Percentiles rank a stretch among this genome's conserved stretches.
Conservation (phyloP, 306 rosid genomes). For the Begonia masoniana region DNA sequence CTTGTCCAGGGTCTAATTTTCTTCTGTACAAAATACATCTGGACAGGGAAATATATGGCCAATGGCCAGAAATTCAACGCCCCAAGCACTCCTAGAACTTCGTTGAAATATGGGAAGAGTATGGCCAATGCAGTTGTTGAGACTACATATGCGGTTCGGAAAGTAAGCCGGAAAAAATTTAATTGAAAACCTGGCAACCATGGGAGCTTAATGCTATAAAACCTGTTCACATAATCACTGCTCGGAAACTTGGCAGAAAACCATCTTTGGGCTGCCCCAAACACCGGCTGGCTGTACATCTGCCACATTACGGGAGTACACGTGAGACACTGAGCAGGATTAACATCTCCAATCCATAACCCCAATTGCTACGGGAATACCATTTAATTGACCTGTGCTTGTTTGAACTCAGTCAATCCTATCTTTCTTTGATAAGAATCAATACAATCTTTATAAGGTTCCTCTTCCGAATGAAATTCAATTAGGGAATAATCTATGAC, state of each 20-base stretch:
- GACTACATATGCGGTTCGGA: constrained; percentile 55
- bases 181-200: constrained; percentile 28
- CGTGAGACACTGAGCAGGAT: not conserved
- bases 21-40: constrained; percentile 72
- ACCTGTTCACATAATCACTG: constrained; percentile 39
- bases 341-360: too few species aligned
- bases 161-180: constrained; percentile 45
- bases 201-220: constrained; percentile 37
- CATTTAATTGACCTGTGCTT: too few species aligned
- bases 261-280: constrained; percentile 54
- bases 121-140: constrained; percentile 60
- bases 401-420: too few species aligned
- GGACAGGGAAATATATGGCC: constrained; percentile 66
- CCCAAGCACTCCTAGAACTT: constrained; percentile 61
- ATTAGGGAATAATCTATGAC: too few species aligned
- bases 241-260: constrained; percentile 32
- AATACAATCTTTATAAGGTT: too few species aligned
- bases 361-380: too few species aligned
- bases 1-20: constrained; percentile 53
- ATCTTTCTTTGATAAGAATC: too few species aligned
- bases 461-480: too few species aligned
- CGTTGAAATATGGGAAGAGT: constrained; percentile 79
- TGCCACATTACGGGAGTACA: constrained; percentile 9
- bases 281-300: constrained; percentile 55
- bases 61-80: constrained; percentile 85